phyloP scores from a whole-genome alignment of 2,329 filamentous ascomycete species.

The Fragosphaeria purpurea region DNA sequence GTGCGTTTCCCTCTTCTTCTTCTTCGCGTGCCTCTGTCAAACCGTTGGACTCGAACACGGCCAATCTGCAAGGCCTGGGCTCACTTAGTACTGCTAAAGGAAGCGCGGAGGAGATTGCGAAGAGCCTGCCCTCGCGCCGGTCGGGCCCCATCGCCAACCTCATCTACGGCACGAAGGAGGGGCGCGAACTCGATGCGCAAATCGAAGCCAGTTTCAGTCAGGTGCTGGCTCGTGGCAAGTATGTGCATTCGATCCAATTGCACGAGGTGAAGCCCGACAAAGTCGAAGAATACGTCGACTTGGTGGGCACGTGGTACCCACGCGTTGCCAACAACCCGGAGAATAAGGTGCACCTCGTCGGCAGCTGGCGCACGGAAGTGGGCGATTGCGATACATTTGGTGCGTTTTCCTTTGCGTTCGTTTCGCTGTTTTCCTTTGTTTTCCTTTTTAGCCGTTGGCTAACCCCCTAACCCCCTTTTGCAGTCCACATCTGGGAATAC shows the following conservation, averaged over 20 bases:
- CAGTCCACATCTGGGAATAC: conserved; percentile 99
- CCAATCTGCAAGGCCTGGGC: conserved; percentile 39
- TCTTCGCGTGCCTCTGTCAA: background rate
- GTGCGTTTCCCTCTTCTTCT: conserved; percentile 42
- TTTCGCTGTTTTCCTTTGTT: background rate
- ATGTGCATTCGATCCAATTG: conserved; percentile 95
- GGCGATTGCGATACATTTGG: conserved; percentile 95
- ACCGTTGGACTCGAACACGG: background rate
- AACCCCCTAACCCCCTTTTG: background rate
- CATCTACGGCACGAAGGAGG: conserved; percentile 95
- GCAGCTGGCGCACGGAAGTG: conserved; percentile 96
- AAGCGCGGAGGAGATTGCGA: conserved; percentile 47
- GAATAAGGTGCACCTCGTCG: conserved; percentile 92
- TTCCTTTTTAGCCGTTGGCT: background rate
- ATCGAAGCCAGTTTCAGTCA: conserved; percentile 95
- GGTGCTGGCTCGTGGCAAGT: conserved; percentile 90
- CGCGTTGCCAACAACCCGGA: conserved; percentile 72
- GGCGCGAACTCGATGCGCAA: conserved; percentile 85
- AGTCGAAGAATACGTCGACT: conserved; percentile 84
- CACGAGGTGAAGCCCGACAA: conserved; percentile 93
- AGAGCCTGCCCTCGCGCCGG: conserved; percentile 52
- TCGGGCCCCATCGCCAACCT: conserved; percentile 69
- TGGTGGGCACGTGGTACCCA: conserved; percentile 89
- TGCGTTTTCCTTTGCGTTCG: conserved; percentile 32
- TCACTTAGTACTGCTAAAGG: conserved; percentile 52